Evolutionary conservation across 1,284 basidiomycete genomes (phyloP).

Genomic region (Pseudozyma tsukubaensis): DNA sequence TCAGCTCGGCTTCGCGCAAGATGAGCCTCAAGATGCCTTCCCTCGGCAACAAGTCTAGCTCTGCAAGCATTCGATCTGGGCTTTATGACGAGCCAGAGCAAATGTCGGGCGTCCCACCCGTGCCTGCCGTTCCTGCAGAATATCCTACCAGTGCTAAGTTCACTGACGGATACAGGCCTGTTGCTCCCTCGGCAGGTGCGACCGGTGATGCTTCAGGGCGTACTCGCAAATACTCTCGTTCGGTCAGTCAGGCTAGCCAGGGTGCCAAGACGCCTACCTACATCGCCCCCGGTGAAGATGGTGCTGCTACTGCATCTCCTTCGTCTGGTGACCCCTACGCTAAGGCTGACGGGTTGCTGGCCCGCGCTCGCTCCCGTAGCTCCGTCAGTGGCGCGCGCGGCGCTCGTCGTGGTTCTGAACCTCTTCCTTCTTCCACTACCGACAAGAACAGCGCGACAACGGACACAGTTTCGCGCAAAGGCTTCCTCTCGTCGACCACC

Average conservation of each 20-base stretch:
- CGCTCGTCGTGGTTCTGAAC: slow-evolving; percentile 16
- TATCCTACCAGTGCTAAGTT: slow-evolving; percentile 9
- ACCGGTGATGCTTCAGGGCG: slow-evolving; percentile 11
- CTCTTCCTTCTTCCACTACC: neutral
- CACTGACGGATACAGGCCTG: slow-evolving; percentile 31
- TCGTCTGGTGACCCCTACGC: slow-evolving; percentile 27
- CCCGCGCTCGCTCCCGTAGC: slow-evolving; percentile 28
- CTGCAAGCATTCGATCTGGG: slow-evolving; percentile 19
- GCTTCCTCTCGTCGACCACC: slow-evolving; percentile 31
- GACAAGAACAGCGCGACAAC: neutral
- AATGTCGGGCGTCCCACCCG: slow-evolving; percentile 16
- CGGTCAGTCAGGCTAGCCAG: slow-evolving; percentile 15
- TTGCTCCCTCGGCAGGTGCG: slow-evolving; percentile 2
- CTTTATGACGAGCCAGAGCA: slow-evolving; percentile 34
- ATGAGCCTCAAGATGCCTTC: slow-evolving; percentile 48
- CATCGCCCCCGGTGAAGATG: neutral
- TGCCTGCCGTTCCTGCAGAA: slow-evolving; percentile 19
- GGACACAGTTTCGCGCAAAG: slow-evolving; percentile 3
- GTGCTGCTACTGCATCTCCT: neutral
- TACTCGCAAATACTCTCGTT: slow-evolving; percentile 26
- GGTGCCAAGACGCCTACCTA: neutral
- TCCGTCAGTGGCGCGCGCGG: slow-evolving; percentile 13
- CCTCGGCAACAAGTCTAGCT: slow-evolving; percentile 17
- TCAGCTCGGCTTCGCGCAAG: slow-evolving; percentile 43
- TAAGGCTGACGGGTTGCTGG: slow-evolving; percentile 37